These are phyloP conservation scores for Tulasnella sp. DNA, from an alignment of 768 basidiomycete species.

Conservation along the genomic window DNA sequence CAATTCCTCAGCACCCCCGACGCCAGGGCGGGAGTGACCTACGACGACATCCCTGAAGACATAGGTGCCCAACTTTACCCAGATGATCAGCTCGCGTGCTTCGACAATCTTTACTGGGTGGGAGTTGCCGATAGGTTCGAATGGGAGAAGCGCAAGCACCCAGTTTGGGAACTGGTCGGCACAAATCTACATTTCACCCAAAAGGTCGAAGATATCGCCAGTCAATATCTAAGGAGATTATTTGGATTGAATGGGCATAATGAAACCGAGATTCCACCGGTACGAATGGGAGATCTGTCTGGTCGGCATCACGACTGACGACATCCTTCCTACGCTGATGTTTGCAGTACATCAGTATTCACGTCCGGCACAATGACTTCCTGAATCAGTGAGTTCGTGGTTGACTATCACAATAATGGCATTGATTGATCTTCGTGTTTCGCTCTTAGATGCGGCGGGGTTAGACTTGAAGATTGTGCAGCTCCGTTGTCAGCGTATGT, in stretches of 20 bases:
- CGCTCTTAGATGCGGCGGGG: neutral
- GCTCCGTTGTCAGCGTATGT: neutral
- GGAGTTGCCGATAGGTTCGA: neutral
- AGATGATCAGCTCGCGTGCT: slow-evolving; percentile 31
- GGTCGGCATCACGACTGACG: neutral
- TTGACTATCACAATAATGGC: neutral
- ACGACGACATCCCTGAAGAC: neutral
- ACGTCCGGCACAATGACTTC: slow-evolving; percentile 12
- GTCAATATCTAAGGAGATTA: neutral
- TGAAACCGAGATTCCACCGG: slow-evolving; percentile 6
- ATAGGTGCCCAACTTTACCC: slow-evolving; percentile 24
- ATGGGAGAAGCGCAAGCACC: slow-evolving; percentile 31
- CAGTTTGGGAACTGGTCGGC: slow-evolving; percentile 31
- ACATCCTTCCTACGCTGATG: neutral
- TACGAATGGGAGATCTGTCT: neutral
- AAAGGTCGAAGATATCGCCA: slow-evolving; percentile 19
- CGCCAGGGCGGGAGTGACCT: neutral
- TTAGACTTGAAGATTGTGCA: slow-evolving; percentile 16
- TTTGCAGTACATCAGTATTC: neutral
- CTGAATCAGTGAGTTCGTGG: neutral
- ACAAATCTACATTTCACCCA: slow-evolving; percentile 5
- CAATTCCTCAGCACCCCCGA: neutral
- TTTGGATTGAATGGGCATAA: neutral
- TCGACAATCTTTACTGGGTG: slow-evolving; percentile 30
- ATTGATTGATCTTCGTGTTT: neutral